Percentiles rank a stretch among this genome's conserved stretches.
These are phyloP conservation scores for Sugiyamaella paludigena DNA, from an alignment of 1,139 yeast genomes.

Conservation along the genomic window DNA sequence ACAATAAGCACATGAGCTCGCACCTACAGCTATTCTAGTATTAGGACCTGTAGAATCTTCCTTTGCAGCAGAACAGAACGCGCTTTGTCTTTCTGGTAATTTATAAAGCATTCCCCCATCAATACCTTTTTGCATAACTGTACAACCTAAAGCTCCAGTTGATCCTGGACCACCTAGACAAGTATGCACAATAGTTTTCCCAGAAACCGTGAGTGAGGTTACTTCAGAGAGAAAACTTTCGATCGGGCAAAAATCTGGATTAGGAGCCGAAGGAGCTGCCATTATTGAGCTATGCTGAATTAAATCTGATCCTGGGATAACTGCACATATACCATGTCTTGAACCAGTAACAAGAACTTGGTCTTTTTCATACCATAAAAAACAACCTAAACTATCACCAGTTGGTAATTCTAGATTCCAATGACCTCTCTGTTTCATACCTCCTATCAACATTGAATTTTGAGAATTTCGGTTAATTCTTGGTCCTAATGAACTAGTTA, in stretches of 20 bases:
- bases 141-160: conserved; percentile 5
- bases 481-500: conserved; percentile 4
- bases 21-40: conserved; percentile 8
- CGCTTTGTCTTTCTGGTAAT: conserved; percentile 7
- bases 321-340: conserved; percentile 3
- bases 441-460: conserved; percentile 1
- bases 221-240: conserved; percentile 12
- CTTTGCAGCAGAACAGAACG: conserved; percentile 8
- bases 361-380: conserved; percentile 7
- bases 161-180: conserved; percentile 13
- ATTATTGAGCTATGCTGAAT: not conserved
- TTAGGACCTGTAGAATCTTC: conserved; percentile 8
- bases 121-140: not conserved
- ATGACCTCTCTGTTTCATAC: conserved; percentile 2
- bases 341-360: conserved; percentile 2
- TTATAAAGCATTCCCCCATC: not conserved
- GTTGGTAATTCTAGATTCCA: conserved; percentile 7
- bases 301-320: conserved; percentile 4
- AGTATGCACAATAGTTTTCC: conserved; percentile 13
- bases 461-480: conserved; percentile 4
- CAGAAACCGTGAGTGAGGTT: conserved; percentile 15
- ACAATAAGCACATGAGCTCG: conserved; percentile 7
- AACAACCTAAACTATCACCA: conserved; percentile 4
- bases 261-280: not conserved
- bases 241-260: not conserved